These are phyloP conservation scores for Phoenix roebelenii DNA, from an alignment of 176 grass and related monocot genomes.

Conservation along the genomic window DNA sequence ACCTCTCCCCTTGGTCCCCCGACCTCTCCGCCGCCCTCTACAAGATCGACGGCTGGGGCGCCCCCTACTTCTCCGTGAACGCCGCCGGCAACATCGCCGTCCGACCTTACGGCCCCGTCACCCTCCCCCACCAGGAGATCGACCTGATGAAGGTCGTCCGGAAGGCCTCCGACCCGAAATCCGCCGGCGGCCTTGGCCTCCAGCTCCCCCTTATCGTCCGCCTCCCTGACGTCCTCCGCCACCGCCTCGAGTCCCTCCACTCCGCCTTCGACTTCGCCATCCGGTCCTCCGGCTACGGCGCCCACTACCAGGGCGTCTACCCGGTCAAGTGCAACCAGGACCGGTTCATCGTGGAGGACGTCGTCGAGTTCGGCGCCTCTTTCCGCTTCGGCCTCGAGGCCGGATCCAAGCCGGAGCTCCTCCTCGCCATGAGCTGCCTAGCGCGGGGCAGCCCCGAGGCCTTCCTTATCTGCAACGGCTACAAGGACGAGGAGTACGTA, in stretches of 20 bases:
- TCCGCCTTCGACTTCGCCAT: background rate
- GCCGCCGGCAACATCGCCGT: conserved; percentile 2
- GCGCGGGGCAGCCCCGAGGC: conserved; percentile 54
- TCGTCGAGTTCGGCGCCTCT: no score
- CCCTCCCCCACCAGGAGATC: conserved; percentile 4
- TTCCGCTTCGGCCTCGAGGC: no score
- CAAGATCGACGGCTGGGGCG: background rate
- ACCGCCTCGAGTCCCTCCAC: conserved; percentile 4
- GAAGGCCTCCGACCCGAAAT: background rate
- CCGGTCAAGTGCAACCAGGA: no score
- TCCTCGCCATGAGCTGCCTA: conserved; percentile 36
- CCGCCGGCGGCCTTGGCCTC: background rate
- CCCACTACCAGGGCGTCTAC: no score
- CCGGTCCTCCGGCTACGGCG: no score
- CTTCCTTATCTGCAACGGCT: conserved; percentile 84
- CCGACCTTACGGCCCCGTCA: background rate
- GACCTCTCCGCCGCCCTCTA: background rate
- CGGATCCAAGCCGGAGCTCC: no score
- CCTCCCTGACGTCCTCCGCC: conserved; percentile 1
- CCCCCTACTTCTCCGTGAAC: no score
- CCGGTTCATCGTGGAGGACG: no score
- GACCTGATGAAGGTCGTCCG: background rate
- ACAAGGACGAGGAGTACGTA: conserved; percentile 84
- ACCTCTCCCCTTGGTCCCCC: background rate
- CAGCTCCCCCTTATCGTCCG: background rate